Conservation (phyloP, 805 yeast species). For the Yarrowia sp. region DNA sequence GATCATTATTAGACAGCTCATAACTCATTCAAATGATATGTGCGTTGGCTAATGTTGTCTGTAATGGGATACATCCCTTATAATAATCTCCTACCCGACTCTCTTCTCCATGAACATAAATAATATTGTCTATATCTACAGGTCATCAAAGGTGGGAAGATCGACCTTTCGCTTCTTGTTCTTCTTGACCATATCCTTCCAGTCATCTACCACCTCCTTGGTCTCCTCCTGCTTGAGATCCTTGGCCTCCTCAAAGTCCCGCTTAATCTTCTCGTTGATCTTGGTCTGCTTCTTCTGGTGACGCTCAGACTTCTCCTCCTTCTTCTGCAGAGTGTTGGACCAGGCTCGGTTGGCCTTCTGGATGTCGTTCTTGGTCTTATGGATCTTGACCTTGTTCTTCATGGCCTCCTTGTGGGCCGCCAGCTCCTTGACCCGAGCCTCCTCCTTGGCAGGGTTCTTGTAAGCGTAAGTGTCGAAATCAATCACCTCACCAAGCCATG, state of each 20-base stretch:
- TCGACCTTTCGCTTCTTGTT: constrained; percentile 59
- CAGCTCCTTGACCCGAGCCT: constrained; percentile 63
- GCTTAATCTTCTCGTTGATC: constrained; percentile 61
- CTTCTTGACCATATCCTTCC: constrained; percentile 82
- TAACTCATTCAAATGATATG: no score
- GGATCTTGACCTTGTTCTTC: constrained; percentile 45
- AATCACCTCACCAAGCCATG: constrained; percentile 71
- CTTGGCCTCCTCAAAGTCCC: constrained; percentile 55
- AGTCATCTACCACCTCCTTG: constrained; percentile 66
- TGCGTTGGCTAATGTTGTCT: no score
- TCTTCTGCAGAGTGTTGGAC: constrained; percentile 73
- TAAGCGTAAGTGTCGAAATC: constrained; percentile 75
- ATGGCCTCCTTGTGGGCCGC: constrained; percentile 52
- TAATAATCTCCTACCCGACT: no score
- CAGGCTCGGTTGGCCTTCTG: constrained; percentile 66
- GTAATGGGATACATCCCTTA: no score
- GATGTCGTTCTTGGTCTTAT: constrained; percentile 52
- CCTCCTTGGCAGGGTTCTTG: constrained; percentile 69
- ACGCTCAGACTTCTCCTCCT: constrained; percentile 67
- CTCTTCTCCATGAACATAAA: background rate
- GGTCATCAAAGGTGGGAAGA: constrained; percentile 45
- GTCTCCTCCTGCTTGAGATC: constrained; percentile 48
- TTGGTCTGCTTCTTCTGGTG: constrained; percentile 71
- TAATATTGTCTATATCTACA: constrained; percentile 40
- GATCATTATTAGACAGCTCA: no score